A percentile compares a stretch with the other conserved stretches of the same genome.
Evolutionary conservation across 148 eudicot species (phyloP).

Genomic region (Dianthus caryophyllus): DNA sequence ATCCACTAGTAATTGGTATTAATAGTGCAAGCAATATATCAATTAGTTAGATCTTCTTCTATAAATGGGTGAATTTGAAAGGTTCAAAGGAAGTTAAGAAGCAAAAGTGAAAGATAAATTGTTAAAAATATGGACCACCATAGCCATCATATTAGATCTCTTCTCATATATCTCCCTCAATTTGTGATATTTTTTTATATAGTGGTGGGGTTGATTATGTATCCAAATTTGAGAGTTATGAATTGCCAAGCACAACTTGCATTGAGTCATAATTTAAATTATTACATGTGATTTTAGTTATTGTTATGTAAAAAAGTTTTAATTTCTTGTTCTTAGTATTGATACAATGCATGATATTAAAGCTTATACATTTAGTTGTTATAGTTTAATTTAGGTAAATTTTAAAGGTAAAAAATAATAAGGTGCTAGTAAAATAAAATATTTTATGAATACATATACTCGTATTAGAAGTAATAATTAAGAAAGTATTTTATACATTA

Average conservation of each 20-base stretch:
- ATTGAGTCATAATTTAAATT: neutral
- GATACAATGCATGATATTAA: no score
- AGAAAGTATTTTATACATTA: no score
- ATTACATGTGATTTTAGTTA: neutral
- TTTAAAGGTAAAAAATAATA: no score
- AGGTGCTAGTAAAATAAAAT: no score
- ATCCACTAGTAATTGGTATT: no score
- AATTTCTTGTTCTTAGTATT: no score
- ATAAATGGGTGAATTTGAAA: neutral
- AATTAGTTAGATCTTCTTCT: slow-evolving; percentile 5
- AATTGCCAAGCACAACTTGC: neutral
- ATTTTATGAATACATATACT: no score
- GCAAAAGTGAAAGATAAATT: neutral
- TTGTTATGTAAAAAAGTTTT: no score
- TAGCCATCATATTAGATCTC: neutral
- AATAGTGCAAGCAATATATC: neutral
- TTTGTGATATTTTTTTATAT: neutral
- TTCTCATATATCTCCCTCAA: neutral
- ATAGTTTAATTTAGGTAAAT: no score
- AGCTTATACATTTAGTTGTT: no score
- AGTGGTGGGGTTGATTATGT: neutral
- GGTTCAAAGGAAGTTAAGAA: neutral
- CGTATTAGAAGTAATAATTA: no score
- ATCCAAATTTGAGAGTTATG: no score
- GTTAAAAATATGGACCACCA: neutral